These are phyloP conservation scores for Amaranthus cruentus DNA, from an alignment of 148 eudicot genomes.

Conservation along the genomic window DNA sequence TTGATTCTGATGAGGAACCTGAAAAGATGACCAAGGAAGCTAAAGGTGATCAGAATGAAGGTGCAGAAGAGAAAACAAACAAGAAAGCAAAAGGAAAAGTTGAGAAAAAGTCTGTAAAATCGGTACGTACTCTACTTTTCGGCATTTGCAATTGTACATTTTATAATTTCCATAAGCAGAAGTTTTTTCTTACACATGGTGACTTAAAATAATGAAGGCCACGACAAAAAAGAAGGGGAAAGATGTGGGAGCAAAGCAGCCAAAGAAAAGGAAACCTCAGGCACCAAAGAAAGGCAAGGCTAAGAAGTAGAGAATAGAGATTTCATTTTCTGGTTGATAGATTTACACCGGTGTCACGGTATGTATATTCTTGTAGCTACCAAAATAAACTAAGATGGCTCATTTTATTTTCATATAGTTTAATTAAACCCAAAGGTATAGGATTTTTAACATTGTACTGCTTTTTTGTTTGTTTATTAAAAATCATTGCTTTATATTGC, in stretches of 20 bases:
- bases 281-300: slow-evolving; percentile 68
- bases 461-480: slow-evolving; percentile 1
- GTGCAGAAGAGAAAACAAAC: slow-evolving; percentile 47
- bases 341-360: not conserved
- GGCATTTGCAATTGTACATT: not conserved
- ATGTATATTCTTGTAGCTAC: slow-evolving; percentile 2
- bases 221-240: slow-evolving; percentile 56
- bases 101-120: slow-evolving; percentile 53
- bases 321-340: not conserved
- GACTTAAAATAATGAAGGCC: slow-evolving; percentile 40
- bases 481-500: slow-evolving; percentile 4
- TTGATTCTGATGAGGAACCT: slow-evolving; percentile 90
- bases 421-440: not conserved
- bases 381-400: slow-evolving; percentile 1
- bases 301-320: slow-evolving; percentile 53
- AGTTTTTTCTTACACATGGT: not conserved
- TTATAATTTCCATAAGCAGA: not conserved
- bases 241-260: slow-evolving; percentile 47
- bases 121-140: slow-evolving; percentile 32
- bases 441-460: not conserved
- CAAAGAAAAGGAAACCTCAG: slow-evolving; percentile 72
- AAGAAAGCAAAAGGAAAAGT: slow-evolving; percentile 54
- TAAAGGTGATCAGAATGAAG: slow-evolving; percentile 57
- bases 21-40: slow-evolving; percentile 55
- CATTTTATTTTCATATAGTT: not conserved